Evolutionary conservation across 169 alveolate genomes (phyloP).

Genomic region (Plasmodium berghei): DNA sequence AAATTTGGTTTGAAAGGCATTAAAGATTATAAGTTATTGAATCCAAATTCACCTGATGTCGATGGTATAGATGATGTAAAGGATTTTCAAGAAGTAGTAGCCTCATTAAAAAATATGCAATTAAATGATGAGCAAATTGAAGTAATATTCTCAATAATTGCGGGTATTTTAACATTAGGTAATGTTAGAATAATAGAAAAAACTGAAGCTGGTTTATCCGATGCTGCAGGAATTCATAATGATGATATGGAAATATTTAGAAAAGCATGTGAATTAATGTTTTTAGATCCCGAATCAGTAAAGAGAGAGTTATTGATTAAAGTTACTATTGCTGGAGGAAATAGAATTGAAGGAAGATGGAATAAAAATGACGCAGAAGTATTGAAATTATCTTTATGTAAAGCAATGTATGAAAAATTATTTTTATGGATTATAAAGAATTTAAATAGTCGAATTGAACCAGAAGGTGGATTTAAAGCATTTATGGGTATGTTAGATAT

Average conservation of each 20-base stretch:
- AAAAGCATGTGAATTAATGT: conserved; percentile 89
- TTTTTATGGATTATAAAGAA: conserved; percentile 96
- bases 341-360: conserved; percentile 90
- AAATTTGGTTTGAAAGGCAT: conserved; percentile 84
- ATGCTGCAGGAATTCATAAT: conserved; percentile 89
- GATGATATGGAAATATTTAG: conserved; percentile 77
- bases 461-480: conserved; percentile 87
- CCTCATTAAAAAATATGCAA: conserved; percentile 93
- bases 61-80: conserved; percentile 95
- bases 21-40: conserved; percentile 85
- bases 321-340: conserved; percentile 88
- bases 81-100: conserved; percentile 92
- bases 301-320: conserved; percentile 87
- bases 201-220: conserved; percentile 90
- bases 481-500: conserved; percentile 97
- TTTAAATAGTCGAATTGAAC: conserved; percentile 94
- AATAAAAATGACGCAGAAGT: conserved; percentile 89
- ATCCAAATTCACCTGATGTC: conserved; percentile 92
- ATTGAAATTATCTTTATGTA: conserved; percentile 91
- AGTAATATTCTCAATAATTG: conserved; percentile 90
- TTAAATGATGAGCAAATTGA: conserved; percentile 90
- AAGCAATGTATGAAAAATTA: conserved; percentile 96
- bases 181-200: conserved; percentile 93
- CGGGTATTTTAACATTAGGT: conserved; percentile 96
- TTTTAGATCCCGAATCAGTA: conserved; percentile 84